Evolutionary conservation across 2,329 filamentous ascomycete species (phyloP).

Genomic region (Ustilaginoidea virens): DNA sequence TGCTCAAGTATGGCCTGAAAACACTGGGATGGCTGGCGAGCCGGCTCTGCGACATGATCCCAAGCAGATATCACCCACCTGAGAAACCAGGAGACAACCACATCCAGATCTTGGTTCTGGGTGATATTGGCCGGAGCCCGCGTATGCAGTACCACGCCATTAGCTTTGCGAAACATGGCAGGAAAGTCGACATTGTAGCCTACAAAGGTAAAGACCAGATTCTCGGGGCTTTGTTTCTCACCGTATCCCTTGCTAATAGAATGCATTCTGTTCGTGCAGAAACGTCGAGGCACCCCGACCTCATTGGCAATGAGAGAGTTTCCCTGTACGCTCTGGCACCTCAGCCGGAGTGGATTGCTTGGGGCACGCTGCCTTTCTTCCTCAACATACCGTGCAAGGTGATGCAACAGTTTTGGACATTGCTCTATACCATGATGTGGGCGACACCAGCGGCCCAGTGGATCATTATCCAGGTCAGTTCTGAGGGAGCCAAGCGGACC

Average conservation of each 20-base stretch:
- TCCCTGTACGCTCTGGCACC: conserved; percentile 53
- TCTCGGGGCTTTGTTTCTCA: not conserved
- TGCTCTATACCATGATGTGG: conserved; percentile 63
- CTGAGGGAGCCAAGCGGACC: not conserved
- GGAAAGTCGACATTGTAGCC: conserved; percentile 70
- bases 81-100: conserved; percentile 22
- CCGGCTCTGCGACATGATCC: conserved; percentile 12
- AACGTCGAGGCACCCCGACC: conserved; percentile 64
- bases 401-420: conserved; percentile 58
- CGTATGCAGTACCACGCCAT: conserved; percentile 98
- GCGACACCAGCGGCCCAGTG: conserved; percentile 58
- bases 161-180: conserved; percentile 73
- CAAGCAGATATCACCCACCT: conserved; percentile 20
- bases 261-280: conserved; percentile 29
- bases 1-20: conserved; percentile 11
- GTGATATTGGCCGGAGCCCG: conserved; percentile 88
- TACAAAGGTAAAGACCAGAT: conserved; percentile 69
- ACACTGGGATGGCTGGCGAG: conserved; percentile 10
- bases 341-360: conserved; percentile 51
- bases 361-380: conserved; percentile 59
- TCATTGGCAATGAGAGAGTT: conserved; percentile 54
- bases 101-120: conserved; percentile 77
- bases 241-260: not conserved
- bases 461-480: conserved; percentile 62
- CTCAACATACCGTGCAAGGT: conserved; percentile 73